phyloP scores from a whole-genome alignment of 2,329 filamentous ascomycete species.

The Neonectria neomacrospora region DNA sequence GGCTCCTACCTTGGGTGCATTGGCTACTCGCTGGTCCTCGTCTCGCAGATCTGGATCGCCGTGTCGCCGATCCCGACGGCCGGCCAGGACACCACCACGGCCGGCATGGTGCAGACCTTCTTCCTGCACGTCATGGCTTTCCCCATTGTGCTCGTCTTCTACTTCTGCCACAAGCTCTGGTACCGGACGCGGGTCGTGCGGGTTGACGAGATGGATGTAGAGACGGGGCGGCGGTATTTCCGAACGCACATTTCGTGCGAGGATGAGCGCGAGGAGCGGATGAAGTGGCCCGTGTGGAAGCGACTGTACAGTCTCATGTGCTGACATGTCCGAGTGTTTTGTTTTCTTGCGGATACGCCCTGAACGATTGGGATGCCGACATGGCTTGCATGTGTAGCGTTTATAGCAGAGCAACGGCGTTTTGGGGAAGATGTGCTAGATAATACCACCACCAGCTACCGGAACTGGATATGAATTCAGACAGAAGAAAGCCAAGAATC shows the following conservation, averaged over 20 bases:
- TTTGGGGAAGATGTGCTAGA: slow-evolving; percentile 20
- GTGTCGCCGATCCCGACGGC: slow-evolving; percentile 75
- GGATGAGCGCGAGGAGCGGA: slow-evolving; percentile 81
- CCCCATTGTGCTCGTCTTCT: slow-evolving; percentile 75
- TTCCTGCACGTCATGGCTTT: slow-evolving; percentile 78
- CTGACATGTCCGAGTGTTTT: slow-evolving; percentile 48
- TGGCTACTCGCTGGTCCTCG: slow-evolving; percentile 79
- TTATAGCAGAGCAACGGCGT: slow-evolving; percentile 24
- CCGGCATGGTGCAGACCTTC: slow-evolving; percentile 69
- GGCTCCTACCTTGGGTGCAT: slow-evolving; percentile 86
- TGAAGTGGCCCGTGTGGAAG: slow-evolving; percentile 81
- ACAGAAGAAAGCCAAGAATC: neutral
- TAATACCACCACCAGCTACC: slow-evolving; percentile 18
- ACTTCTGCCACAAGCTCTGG: slow-evolving; percentile 79
- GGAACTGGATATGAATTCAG: neutral
- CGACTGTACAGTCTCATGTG: slow-evolving; percentile 78
- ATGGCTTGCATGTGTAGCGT: slow-evolving; percentile 6
- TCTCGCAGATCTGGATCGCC: slow-evolving; percentile 89
- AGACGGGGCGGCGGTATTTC: slow-evolving; percentile 85
- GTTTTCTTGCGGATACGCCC: neutral
- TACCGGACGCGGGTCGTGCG: slow-evolving; percentile 75
- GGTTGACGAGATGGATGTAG: slow-evolving; percentile 82
- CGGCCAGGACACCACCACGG: slow-evolving; percentile 49
- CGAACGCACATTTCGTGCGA: slow-evolving; percentile 81
- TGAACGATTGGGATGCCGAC: neutral